A percentile compares a stretch with the other conserved stretches of the same genome.
phyloP scores from a whole-genome alignment of 2,329 filamentous ascomycete species.

The Sordariomycetes sp. region DNA sequence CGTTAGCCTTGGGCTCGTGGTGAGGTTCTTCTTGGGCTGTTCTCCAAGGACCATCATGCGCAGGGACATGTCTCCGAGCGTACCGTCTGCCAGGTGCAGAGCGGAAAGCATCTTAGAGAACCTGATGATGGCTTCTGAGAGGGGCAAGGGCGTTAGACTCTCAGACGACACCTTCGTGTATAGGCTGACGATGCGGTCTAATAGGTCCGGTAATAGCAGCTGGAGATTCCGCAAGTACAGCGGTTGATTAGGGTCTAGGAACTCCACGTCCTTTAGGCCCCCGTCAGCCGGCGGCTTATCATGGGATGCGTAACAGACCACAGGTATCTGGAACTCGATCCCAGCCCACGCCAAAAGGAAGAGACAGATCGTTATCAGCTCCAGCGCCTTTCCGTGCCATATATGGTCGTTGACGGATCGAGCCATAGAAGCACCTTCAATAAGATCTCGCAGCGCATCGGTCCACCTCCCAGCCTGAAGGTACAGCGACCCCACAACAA shows the following conservation, averaged over 20 bases:
- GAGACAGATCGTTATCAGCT: slow-evolving; percentile 72
- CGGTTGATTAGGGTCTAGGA: slow-evolving; percentile 28
- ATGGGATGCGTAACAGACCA: slow-evolving; percentile 36
- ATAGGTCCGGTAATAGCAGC: slow-evolving; percentile 53
- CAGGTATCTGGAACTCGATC: slow-evolving; percentile 67
- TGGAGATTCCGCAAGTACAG: slow-evolving; percentile 41
- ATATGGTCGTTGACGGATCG: slow-evolving; percentile 77
- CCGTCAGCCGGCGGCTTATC: slow-evolving; percentile 26
- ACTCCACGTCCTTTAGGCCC: slow-evolving; percentile 8
- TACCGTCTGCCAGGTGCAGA: slow-evolving; percentile 52
- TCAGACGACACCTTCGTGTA: slow-evolving; percentile 62
- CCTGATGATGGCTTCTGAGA: slow-evolving; percentile 61
- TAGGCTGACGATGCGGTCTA: slow-evolving; percentile 61
- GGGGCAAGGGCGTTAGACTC: slow-evolving; percentile 54
- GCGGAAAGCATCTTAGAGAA: slow-evolving; percentile 58
- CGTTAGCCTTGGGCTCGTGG: slow-evolving; percentile 39
- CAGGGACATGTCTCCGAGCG: slow-evolving; percentile 45
- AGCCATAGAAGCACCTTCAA: slow-evolving; percentile 65
- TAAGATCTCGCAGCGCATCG: slow-evolving; percentile 73
- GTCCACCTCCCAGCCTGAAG: slow-evolving; percentile 82
- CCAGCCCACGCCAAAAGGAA: slow-evolving; percentile 75
- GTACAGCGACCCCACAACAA: slow-evolving; percentile 75
- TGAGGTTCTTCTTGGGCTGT: slow-evolving; percentile 33
- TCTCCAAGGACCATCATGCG: slow-evolving; percentile 53
- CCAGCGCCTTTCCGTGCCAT: slow-evolving; percentile 95